These are phyloP conservation scores for Alliaria petiolata DNA, from an alignment of 345 rosid species.

Conservation along the genomic window DNA sequence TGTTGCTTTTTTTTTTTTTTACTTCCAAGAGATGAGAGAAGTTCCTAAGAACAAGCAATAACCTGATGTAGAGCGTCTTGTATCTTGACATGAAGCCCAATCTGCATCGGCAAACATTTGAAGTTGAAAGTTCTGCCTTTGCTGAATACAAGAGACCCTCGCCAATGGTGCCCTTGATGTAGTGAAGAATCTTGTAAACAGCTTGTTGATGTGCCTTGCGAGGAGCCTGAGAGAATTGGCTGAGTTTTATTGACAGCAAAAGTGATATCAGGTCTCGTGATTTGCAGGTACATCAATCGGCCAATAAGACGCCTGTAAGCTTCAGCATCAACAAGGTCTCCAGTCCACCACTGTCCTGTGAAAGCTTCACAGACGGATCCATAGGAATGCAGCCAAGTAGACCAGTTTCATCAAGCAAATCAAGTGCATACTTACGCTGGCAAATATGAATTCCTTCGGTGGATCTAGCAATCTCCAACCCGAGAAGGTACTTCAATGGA, in stretches of 20 bases:
- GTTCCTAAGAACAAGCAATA: neutral
- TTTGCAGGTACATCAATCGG: neutral
- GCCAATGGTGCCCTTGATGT: neutral
- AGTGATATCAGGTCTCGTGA: neutral
- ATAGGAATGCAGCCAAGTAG: no score
- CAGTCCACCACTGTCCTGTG: no score
- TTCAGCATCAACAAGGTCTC: neutral
- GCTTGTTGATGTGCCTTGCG: no score
- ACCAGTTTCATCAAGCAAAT: no score
- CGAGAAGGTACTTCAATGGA: no score
- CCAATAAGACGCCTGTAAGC: neutral
- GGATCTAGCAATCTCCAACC: no score
- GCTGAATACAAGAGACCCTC: neutral
- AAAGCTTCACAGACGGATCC: no score
- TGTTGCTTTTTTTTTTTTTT: no score
- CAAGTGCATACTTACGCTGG: no score
- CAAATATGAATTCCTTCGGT: no score
- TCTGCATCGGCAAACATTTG: neutral
- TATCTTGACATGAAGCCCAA: neutral
- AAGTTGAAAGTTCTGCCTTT: neutral
- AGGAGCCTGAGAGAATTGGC: neutral
- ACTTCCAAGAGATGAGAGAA: neutral
- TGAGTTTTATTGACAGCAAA: neutral
- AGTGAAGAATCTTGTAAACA: no score
- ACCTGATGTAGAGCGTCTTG: neutral